Conservation (phyloP, 495 filamentous ascomycete species). For the Podospora australis region DNA sequence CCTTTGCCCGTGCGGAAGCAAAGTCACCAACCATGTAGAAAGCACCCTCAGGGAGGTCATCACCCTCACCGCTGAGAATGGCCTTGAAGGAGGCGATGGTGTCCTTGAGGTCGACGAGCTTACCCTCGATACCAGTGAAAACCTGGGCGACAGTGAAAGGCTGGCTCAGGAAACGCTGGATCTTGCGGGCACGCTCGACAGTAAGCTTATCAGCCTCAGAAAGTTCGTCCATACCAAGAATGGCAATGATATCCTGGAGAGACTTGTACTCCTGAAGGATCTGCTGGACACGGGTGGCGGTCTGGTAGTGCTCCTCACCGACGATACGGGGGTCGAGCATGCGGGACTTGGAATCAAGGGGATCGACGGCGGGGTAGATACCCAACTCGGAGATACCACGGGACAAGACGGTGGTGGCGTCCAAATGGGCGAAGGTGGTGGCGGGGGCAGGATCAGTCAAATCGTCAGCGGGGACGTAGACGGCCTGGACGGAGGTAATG, state of each 20-base stretch:
- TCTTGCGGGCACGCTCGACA: slow-evolving; percentile 98
- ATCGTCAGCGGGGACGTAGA: slow-evolving; percentile 99
- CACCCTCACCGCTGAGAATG: slow-evolving; percentile 90
- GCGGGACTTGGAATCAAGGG: slow-evolving; percentile 98
- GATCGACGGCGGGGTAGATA: slow-evolving; percentile 99
- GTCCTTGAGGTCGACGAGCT: slow-evolving; percentile 95
- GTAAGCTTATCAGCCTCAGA: slow-evolving; percentile 98
- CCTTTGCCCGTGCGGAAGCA: slow-evolving; percentile 88
- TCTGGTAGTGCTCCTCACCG: slow-evolving; percentile 94
- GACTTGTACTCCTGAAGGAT: slow-evolving; percentile 99
- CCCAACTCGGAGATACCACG: slow-evolving; percentile 99
- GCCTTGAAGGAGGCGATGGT: slow-evolving; percentile 96
- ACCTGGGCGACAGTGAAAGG: slow-evolving; percentile 98
- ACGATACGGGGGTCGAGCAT: slow-evolving; percentile 99
- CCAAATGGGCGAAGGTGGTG: slow-evolving; percentile 99
- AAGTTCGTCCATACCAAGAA: slow-evolving; percentile 99
- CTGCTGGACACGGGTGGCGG: slow-evolving; percentile 90
- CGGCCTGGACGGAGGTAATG: slow-evolving; percentile 99
- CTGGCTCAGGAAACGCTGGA: slow-evolving; percentile 99
- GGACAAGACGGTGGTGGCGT: slow-evolving; percentile 99
- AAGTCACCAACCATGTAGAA: slow-evolving; percentile 99
- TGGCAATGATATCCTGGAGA: slow-evolving; percentile 99
- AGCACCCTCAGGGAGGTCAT: slow-evolving; percentile 91
- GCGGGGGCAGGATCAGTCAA: slow-evolving; percentile 99
- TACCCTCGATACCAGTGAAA: slow-evolving; percentile 98